Evolutionary conservation across 2,329 filamentous ascomycete species (phyloP).

Genomic region (Colletotrichum scovillei): DNA sequence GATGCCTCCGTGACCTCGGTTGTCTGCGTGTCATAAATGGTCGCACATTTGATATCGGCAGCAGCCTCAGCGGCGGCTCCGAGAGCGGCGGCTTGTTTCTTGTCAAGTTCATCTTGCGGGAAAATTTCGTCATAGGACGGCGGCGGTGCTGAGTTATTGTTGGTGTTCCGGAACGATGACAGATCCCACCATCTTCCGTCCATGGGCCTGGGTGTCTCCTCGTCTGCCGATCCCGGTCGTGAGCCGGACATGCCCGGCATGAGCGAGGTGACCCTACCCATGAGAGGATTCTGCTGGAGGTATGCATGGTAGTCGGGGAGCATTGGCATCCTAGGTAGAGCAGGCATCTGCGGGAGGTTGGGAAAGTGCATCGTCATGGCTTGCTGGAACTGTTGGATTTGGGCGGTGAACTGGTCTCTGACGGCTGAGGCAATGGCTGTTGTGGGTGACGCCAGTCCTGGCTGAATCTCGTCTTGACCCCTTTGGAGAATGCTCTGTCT

Average conservation of each 20-base stretch:
- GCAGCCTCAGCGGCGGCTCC: slow-evolving; percentile 68
- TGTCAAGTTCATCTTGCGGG: slow-evolving; percentile 65
- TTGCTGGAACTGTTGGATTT: slow-evolving; percentile 82
- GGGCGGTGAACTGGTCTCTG: slow-evolving; percentile 78
- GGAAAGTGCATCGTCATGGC: slow-evolving; percentile 71
- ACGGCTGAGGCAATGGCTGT: slow-evolving; percentile 75
- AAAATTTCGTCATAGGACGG: slow-evolving; percentile 86
- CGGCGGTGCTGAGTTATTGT: slow-evolving; percentile 64
- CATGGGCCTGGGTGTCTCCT: slow-evolving; percentile 54
- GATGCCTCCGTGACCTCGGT: slow-evolving; percentile 49
- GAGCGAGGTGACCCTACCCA: slow-evolving; percentile 78
- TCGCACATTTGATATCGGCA: slow-evolving; percentile 67
- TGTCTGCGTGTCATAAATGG: slow-evolving; percentile 59
- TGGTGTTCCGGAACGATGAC: slow-evolving; percentile 62
- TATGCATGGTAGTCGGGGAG: slow-evolving; percentile 80
- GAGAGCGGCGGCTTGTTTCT: slow-evolving; percentile 68
- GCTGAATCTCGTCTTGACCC: slow-evolving; percentile 35
- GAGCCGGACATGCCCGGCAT: slow-evolving; percentile 72
- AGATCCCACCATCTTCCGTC: slow-evolving; percentile 77
- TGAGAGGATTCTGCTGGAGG: slow-evolving; percentile 67
- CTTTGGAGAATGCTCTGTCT: slow-evolving; percentile 22
- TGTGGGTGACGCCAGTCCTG: slow-evolving; percentile 62
- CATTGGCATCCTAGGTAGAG: slow-evolving; percentile 67
- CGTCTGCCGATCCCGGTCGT: slow-evolving; percentile 60
- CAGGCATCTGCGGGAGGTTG: slow-evolving; percentile 67